Conservation (phyloP, 805 yeast species). For the Priceomyces haplophilus region DNA sequence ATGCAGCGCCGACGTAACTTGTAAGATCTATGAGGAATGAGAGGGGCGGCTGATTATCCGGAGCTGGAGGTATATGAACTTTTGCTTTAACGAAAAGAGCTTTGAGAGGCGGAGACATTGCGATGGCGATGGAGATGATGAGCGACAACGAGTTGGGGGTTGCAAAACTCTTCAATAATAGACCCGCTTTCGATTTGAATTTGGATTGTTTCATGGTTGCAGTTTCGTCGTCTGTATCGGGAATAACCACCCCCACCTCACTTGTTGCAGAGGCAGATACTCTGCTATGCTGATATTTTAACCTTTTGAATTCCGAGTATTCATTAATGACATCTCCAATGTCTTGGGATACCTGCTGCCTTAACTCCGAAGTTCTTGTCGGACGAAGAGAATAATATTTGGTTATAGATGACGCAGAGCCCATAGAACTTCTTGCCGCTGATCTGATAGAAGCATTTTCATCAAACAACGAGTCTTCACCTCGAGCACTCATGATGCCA, state of each 20-base stretch:
- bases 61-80: constrained; percentile 62
- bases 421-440: background rate
- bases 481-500: background rate
- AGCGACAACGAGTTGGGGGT: constrained; percentile 74
- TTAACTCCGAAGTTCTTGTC: constrained; percentile 21
- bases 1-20: constrained; percentile 76
- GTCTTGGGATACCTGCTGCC: constrained; percentile 30
- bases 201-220: background rate
- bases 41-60: constrained; percentile 79
- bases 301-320: constrained; percentile 45
- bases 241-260: constrained; percentile 17
- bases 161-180: constrained; percentile 46
- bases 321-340: constrained; percentile 41
- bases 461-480: background rate
- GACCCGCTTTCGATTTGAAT: constrained; percentile 4
- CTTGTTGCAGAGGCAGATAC: constrained; percentile 20
- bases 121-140: constrained; percentile 58
- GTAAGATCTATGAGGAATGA: constrained; percentile 83
- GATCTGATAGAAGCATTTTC: background rate
- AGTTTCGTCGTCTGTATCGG: background rate
- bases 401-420: constrained; percentile 1
- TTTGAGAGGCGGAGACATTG: constrained; percentile 86
- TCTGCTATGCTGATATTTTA: constrained; percentile 18
- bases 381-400: constrained; percentile 14
- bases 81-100: constrained; percentile 44